These are phyloP conservation scores for Aspergillus incahuasiensis DNA, from an alignment of 495 filamentous ascomycete species.

Conservation along the genomic window DNA sequence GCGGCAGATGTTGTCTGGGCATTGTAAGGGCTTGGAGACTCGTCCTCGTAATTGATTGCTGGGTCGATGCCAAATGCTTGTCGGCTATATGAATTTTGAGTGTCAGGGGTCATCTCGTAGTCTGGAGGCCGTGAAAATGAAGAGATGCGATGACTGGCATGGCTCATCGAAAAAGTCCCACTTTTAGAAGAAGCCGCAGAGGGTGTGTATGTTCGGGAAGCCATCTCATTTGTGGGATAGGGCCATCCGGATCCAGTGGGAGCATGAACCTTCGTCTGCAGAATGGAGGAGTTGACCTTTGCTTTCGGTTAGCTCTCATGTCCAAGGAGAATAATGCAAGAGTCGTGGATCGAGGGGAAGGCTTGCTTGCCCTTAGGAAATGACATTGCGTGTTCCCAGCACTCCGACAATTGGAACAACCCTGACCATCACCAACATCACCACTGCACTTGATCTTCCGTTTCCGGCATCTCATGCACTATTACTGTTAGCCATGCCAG, in stretches of 20 bases:
- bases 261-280: constrained; percentile 16
- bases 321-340: not conserved
- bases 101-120: constrained; percentile 25
- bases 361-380: constrained; percentile 66
- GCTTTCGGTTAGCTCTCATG: constrained; percentile 4
- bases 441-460: constrained; percentile 96
- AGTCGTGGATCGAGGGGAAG: not conserved
- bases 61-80: constrained; percentile 19
- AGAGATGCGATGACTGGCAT: constrained; percentile 17
- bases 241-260: constrained; percentile 26
- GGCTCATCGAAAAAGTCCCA: constrained; percentile 16
- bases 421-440: constrained; percentile 66
- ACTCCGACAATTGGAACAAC: constrained; percentile 78
- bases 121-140: constrained; percentile 21
- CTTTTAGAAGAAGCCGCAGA: constrained; percentile 17
- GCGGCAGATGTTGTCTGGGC: constrained; percentile 21
- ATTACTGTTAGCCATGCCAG: constrained; percentile 15
- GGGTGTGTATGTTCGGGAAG: constrained; percentile 19
- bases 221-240: constrained; percentile 23
- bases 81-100: constrained; percentile 20
- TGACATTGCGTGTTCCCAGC: constrained; percentile 67
- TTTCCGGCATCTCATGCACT: constrained; percentile 90
- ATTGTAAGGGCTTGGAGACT: constrained; percentile 22
- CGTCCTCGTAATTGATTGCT: constrained; percentile 31
- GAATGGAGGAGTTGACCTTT: constrained; percentile 24